A percentile compares a stretch with the other conserved stretches of the same genome.
Conservation (phyloP, 441 rosid genomes). For the Adansonia rubrostipa region DNA sequence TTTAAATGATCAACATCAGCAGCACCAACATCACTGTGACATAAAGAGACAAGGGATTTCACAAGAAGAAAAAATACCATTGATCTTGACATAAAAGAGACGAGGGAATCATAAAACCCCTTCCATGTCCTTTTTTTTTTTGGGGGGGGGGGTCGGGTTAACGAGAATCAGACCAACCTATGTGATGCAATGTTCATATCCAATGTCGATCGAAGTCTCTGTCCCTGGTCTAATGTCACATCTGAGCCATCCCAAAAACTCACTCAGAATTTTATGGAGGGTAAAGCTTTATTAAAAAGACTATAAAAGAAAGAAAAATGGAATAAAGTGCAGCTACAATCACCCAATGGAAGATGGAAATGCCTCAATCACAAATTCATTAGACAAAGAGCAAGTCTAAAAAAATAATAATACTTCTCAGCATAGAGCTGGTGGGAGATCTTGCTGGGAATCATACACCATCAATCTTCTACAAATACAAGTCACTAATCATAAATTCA, state of each 20-base stretch:
- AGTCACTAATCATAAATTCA: background rate
- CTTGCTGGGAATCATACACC: background rate
- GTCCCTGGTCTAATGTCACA: constrained; percentile 34
- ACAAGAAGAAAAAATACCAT: background rate
- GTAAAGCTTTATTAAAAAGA: background rate
- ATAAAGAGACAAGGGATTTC: constrained; percentile 2
- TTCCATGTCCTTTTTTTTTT: background rate
- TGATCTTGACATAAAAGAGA: background rate
- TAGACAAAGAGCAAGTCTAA: background rate
- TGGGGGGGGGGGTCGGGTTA: background rate
- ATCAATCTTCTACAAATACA: background rate
- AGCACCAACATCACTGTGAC: constrained; percentile 42
- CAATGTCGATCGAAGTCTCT: constrained; percentile 41
- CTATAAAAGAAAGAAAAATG: background rate
- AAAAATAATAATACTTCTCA: background rate
- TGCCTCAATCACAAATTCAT: background rate
- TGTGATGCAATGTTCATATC: constrained; percentile 33
- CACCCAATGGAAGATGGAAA: background rate
- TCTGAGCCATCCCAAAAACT: constrained; percentile 40
- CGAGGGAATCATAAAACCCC: background rate
- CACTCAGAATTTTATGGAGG: constrained; percentile 24
- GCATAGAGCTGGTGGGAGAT: background rate
- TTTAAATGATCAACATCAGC: constrained; percentile 30
- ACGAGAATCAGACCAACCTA: constrained; percentile 43
- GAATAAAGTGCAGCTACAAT: background rate